Evolutionary conservation across 306 rosid genomes (phyloP).

Genomic region (Hippophae rhamnoides): DNA sequence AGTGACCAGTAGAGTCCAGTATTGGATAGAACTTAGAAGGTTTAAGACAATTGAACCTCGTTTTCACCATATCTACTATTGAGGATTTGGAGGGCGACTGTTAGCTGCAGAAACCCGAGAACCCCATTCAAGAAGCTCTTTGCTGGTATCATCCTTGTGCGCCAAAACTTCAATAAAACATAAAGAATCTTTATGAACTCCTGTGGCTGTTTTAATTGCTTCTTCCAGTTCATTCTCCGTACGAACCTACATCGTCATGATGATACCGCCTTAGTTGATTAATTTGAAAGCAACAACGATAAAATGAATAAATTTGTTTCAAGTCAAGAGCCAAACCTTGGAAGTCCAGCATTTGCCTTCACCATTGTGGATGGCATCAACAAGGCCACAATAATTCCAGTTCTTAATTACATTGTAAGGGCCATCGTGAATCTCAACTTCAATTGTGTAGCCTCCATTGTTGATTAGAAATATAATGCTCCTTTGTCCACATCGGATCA

Average conservation of each 20-base stretch:
- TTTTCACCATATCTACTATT: slow-evolving; percentile 18
- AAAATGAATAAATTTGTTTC: no score
- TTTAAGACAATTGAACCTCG: no score
- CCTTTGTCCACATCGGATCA: slow-evolving; percentile 67
- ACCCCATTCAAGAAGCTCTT: slow-evolving; percentile 92
- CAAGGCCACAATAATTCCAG: slow-evolving; percentile 76
- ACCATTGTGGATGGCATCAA: slow-evolving; percentile 75
- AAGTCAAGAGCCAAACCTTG: slow-evolving; percentile 16
- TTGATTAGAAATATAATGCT: slow-evolving; percentile 75
- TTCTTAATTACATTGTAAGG: slow-evolving; percentile 90
- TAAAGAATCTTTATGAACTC: slow-evolving; percentile 44
- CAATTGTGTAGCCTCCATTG: slow-evolving; percentile 83
- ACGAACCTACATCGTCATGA: slow-evolving; percentile 19
- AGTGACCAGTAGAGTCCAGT: no score
- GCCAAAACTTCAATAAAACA: slow-evolving; percentile 66
- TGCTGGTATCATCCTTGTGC: slow-evolving; percentile 87
- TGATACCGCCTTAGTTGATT: no score
- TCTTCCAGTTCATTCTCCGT: slow-evolving; percentile 63
- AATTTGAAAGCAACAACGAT: no score
- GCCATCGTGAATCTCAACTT: slow-evolving; percentile 93
- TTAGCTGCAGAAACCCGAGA: slow-evolving; percentile 86
- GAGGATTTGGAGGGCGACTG: slow-evolving; percentile 82
- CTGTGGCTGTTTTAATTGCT: slow-evolving; percentile 50
- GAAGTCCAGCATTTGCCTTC: slow-evolving; percentile 86
- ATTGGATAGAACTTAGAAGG: no score